phyloP scores from a whole-genome alignment of 1,284 basidiomycete genomes.

The Austroboletus novae-zelandiae region DNA sequence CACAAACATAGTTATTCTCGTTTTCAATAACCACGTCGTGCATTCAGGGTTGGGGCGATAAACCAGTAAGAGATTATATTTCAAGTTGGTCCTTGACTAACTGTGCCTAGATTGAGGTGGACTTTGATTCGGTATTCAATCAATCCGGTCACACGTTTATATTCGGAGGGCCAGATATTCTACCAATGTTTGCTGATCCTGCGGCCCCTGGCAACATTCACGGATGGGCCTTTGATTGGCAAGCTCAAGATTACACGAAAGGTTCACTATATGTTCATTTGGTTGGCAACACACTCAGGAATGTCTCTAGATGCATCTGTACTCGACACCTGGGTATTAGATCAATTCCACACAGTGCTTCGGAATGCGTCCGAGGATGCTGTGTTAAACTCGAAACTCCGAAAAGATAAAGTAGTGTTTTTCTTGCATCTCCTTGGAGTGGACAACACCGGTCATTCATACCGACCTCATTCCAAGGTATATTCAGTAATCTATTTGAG shows the following conservation, averaged over 20 bases:
- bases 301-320: constrained; percentile 64
- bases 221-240: constrained; percentile 77
- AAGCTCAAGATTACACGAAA: constrained; percentile 84
- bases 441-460: constrained; percentile 88
- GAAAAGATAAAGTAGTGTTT: constrained; percentile 65
- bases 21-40: constrained; percentile 5
- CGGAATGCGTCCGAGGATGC: constrained; percentile 58
- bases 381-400: constrained; percentile 49
- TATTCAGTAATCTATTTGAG: not conserved
- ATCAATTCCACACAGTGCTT: constrained; percentile 60
- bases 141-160: constrained; percentile 78
- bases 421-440: constrained; percentile 85
- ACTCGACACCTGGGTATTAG: constrained; percentile 80
- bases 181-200: constrained; percentile 85
- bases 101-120: constrained; percentile 45
- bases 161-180: constrained; percentile 87
- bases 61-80: constrained; percentile 57
- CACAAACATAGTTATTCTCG: not conserved
- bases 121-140: constrained; percentile 90
- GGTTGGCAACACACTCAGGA: not conserved
- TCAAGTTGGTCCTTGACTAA: constrained; percentile 4
- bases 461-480: constrained; percentile 79
- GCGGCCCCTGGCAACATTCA: constrained; percentile 70
- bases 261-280: constrained; percentile 37
- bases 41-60: constrained; percentile 81